Conservation (phyloP, 352 stramenopile species). For the Globisporangium orthogonon region DNA sequence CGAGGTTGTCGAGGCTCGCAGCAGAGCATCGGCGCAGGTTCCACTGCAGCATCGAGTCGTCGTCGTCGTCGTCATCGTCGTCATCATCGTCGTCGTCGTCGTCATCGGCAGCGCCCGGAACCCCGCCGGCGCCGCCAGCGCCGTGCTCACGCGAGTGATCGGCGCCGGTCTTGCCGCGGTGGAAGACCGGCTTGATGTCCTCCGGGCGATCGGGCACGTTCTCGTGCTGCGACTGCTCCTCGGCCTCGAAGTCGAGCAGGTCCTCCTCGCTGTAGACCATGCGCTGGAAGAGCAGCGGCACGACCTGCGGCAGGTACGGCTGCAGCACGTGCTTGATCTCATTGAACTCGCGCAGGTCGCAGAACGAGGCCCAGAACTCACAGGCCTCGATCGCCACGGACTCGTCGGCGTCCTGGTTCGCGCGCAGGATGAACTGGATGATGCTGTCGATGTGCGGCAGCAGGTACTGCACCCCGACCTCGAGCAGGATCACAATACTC, state of each 20-base stretch:
- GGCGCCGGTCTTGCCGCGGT: conserved; percentile 38
- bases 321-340: conserved; percentile 89
- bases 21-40: conserved; percentile 93
- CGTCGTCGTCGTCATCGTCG: conserved; percentile 85
- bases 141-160: conserved; percentile 29
- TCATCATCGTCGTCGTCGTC: conserved; percentile 89
- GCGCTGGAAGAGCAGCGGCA: conserved; percentile 90
- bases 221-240: conserved; percentile 85
- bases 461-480: conserved; percentile 88
- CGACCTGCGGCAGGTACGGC: conserved; percentile 84
- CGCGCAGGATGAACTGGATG: conserved; percentile 89
- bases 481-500: conserved; percentile 87
- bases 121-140: conserved; percentile 5
- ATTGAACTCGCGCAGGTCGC: conserved; percentile 84
- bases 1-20: conserved; percentile 92
- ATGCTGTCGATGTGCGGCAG: conserved; percentile 86
- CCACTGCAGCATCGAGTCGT: conserved; percentile 94
- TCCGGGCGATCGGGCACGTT: conserved; percentile 88
- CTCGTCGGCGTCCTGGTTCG: conserved; percentile 83
- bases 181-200: conserved; percentile 88
- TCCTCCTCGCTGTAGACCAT: conserved; percentile 96
- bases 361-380: conserved; percentile 90
- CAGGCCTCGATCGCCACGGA: conserved; percentile 85
- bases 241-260: conserved; percentile 84
- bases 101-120: conserved; percentile 25